Base-by-base conservation (phyloP, 2,329 filamentous ascomycete species). In the Colletotrichum karsti region DNA sequence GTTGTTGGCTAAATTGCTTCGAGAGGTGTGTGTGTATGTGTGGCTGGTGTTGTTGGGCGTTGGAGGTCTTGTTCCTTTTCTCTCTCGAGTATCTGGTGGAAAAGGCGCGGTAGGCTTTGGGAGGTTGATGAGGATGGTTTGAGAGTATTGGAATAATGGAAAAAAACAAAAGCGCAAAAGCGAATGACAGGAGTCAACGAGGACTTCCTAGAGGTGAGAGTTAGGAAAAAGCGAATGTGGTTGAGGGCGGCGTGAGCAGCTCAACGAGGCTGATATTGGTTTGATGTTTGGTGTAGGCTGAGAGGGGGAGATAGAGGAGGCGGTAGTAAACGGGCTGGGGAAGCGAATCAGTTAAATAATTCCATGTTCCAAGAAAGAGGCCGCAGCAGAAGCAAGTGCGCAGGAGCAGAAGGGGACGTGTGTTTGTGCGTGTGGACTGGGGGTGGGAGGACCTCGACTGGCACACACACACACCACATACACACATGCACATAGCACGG, bases 111-210 rank as follows among this genome's bases (percentile, higher is more conserved):
- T 42, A 57, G 69, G 56, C 69, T 70, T 69, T 71, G 28, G 44
- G 67, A 72, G 72, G 74, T 72, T 67, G 69, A 70, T 71, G 70
- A 74, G 74, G 77, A 22, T 63, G 56, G 54, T 55, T n/a, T 42
- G 59, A 57, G 54, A 39, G 24, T 67, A 42, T 18, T 26, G 77
- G 76, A 75, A 75, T n/a, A 76, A 79, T 75, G 75, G 74, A 78
- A 78, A 78, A 80, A 81, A 82, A 82, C 78, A 80, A 80, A 81
- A 83, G 83, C 79, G 77, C 78, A 80, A 83, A 90, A 91, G 89
- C 89, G 89, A 91, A 88, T 90, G 89, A 91, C 88, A 90, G 89
- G 89, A 91, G 89, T 85, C 89, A 82, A 86, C 89, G 89, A 91
- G 89, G 89, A 89, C 88, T 91, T 91, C 89, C 89, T 89, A 87